These are phyloP conservation scores for Heliamphora exappendiculata DNA, from an alignment of 148 eudicot species.

Conservation along the genomic window DNA sequence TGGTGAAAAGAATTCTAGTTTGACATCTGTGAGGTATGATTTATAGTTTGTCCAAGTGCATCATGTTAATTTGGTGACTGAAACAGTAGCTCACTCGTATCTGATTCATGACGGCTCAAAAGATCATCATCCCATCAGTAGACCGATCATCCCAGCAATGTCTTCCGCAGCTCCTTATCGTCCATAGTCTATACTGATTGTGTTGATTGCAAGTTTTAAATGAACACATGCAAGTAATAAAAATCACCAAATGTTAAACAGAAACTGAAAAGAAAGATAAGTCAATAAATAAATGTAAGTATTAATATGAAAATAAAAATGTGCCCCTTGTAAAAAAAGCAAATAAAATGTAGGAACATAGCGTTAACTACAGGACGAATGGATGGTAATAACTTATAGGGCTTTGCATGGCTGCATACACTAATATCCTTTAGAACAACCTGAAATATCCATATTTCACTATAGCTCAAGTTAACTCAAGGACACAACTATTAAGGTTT, in stretches of 20 bases:
- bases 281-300: too few species aligned
- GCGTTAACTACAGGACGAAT: background rate
- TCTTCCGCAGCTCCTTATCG: background rate
- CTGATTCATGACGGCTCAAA: background rate
- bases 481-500: background rate
- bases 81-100: background rate
- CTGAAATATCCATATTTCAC: background rate
- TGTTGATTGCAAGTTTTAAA: background rate
- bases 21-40: constrained; percentile 66
- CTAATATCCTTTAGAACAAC: background rate
- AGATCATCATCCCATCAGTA: background rate
- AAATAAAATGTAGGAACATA: background rate
- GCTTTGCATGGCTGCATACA: background rate
- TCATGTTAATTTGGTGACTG: background rate
- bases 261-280: background rate
- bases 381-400: background rate
- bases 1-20: constrained; percentile 39
- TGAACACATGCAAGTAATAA: background rate
- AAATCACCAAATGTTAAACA: background rate
- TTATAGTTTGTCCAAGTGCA: background rate
- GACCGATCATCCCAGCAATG: background rate
- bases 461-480: background rate
- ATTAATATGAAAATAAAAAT: background rate
- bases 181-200: background rate
- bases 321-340: background rate